Evolutionary conservation across 805 yeast species (phyloP).

Genomic region (Ogataea ganodermae): DNA sequence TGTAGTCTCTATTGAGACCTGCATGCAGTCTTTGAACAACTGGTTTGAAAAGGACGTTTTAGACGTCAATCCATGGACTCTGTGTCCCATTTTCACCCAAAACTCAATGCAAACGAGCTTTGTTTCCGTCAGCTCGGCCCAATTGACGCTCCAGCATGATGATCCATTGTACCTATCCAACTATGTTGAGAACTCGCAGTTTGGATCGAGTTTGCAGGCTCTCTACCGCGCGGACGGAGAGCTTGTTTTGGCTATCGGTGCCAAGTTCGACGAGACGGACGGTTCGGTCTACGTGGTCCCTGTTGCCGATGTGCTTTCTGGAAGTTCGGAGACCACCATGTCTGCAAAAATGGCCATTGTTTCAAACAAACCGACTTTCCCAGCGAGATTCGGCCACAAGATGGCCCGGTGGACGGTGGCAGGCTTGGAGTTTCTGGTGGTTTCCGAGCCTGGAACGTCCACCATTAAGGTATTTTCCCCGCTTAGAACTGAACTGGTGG

Average conservation of each 20-base stretch:
- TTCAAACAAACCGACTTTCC: constrained; percentile 22
- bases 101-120: neutral
- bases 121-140: neutral
- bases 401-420: constrained; percentile 34
- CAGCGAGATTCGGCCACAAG: constrained; percentile 45
- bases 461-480: constrained; percentile 39
- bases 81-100: constrained; percentile 35
- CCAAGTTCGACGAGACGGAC: constrained; percentile 45
- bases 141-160: neutral
- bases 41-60: constrained; percentile 42
- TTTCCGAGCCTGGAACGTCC: constrained; percentile 56
- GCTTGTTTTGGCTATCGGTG: constrained; percentile 49
- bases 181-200: constrained; percentile 37
- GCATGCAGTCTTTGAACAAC: constrained; percentile 38
- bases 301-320: constrained; percentile 29
- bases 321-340: neutral
- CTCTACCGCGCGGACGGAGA: constrained; percentile 44
- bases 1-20: constrained; percentile 39
- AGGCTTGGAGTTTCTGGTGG: constrained; percentile 41
- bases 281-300: constrained; percentile 52
- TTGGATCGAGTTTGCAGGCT: constrained; percentile 47
- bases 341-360: neutral
- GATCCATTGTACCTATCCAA: constrained; percentile 18
- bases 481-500: constrained; percentile 14
- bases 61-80: constrained; percentile 34